A percentile compares a stretch with the other conserved stretches of the same genome.
phyloP scores from a whole-genome alignment of 78 protist genomes.

The Emiliania huxleyi region DNA sequence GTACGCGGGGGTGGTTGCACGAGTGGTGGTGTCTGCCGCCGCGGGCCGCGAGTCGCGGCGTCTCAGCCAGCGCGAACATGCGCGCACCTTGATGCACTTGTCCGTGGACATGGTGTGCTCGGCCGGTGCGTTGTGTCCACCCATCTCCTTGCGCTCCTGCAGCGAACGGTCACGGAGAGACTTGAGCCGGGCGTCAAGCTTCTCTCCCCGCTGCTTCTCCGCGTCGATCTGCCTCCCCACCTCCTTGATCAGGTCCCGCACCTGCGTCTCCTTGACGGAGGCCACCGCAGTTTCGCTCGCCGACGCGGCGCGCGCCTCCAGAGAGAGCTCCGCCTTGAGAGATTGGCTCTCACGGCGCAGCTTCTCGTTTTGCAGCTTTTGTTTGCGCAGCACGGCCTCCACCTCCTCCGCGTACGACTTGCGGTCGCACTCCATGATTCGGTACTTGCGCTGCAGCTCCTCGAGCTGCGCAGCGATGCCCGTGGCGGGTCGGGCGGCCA shows the following conservation, averaged over 20 bases:
- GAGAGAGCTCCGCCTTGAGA: conserved; percentile 13
- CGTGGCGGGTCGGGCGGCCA: too few relatives aligned
- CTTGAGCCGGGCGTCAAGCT: conserved; percentile 26
- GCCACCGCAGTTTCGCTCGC: too few relatives aligned
- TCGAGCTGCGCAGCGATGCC: conserved; percentile 34
- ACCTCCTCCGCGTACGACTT: conserved; percentile 1
- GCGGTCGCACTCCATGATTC: conserved; percentile 44
- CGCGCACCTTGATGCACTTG: too few relatives aligned
- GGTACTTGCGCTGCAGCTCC: conserved; percentile 37
- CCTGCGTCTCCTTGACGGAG: background rate
- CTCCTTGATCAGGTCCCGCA: conserved; percentile 24
- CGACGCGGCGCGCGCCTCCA: background rate
- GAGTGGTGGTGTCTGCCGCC: too few relatives aligned
- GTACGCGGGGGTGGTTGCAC: too few relatives aligned
- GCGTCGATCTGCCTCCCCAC: conserved; percentile 29
- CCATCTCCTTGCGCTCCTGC: conserved; percentile 47
- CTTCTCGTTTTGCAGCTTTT: background rate
- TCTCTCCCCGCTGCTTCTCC: conserved; percentile 29
- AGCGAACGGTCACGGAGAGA: background rate
- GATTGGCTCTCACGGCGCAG: conserved; percentile 4
- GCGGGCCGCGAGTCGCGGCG: too few relatives aligned
- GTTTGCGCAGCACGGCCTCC: conserved; percentile 1
- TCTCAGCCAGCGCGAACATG: too few relatives aligned
- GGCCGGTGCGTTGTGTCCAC: conserved; percentile 52
- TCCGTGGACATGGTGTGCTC: background rate